Percentiles rank a stretch among this genome's conserved stretches.
phyloP scores from a whole-genome alignment of 192 early-diverging fungal species.

The Backusella luteola region DNA sequence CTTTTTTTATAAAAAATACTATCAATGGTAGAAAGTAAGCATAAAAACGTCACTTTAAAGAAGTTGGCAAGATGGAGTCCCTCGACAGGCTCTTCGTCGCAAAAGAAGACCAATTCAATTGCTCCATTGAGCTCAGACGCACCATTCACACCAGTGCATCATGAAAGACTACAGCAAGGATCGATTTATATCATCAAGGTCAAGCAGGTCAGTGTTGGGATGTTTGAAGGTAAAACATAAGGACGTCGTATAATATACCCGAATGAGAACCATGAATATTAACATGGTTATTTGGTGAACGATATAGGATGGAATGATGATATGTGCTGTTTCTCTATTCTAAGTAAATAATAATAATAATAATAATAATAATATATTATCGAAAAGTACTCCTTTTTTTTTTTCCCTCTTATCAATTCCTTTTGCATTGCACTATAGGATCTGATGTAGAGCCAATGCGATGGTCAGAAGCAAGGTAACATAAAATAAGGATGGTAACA shows the following conservation, averaged over 20 bases:
- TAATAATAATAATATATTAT: neutral
- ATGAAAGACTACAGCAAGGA: constrained; percentile 31
- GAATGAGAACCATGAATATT: neutral
- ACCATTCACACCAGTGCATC: constrained; percentile 22
- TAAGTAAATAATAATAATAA: constrained; percentile 21
- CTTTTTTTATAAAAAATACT: neutral
- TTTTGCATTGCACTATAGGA: constrained; percentile 5
- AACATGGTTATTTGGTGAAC: neutral
- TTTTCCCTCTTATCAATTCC: neutral
- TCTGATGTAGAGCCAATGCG: constrained; percentile 33
- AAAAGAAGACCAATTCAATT: neutral
- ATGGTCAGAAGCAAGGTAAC: constrained; percentile 38
- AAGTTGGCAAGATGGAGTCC: constrained; percentile 15
- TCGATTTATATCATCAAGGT: constrained; percentile 32
- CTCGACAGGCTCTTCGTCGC: neutral
- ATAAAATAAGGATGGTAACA: neutral
- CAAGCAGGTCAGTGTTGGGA: constrained; percentile 20
- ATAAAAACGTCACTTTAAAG: constrained; percentile 6
- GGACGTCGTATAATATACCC: neutral
- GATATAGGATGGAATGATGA: constrained; percentile 40
- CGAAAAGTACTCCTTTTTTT: neutral
- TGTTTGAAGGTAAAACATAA: constrained; percentile 29
- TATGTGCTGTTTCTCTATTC: constrained; percentile 40
- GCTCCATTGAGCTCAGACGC: constrained; percentile 9
- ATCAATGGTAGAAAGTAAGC: constrained; percentile 7